phyloP scores from a whole-genome alignment of 2,329 filamentous ascomycete genomes.

The Arthrobotrys musiformis region DNA sequence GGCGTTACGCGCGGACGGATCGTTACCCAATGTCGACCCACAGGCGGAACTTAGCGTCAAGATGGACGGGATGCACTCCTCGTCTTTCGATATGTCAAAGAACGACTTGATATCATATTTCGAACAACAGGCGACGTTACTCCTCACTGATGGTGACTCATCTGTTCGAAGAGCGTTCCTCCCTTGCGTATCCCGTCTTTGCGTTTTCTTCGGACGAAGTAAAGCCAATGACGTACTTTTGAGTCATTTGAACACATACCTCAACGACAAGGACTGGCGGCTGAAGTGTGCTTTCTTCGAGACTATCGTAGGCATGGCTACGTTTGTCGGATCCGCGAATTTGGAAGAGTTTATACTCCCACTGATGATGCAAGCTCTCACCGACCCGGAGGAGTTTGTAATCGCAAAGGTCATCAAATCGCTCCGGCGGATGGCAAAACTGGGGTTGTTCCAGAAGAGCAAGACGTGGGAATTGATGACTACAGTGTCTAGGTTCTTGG shows the following conservation, averaged over 20 bases:
- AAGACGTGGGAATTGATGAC: constrained; percentile 90
- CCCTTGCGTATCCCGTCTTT: constrained; percentile 88
- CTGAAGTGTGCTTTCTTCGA: constrained; percentile 97
- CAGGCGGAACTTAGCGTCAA: constrained; percentile 84
- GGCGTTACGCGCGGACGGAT: constrained; percentile 83
- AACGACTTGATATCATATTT: constrained; percentile 84
- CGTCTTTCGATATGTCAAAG: constrained; percentile 63
- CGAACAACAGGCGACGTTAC: constrained; percentile 85
- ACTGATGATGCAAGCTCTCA: constrained; percentile 92
- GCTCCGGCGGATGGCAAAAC: constrained; percentile 83
- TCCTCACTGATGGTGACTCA: constrained; percentile 86
- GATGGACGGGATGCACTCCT: constrained; percentile 77
- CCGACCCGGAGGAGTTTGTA: constrained; percentile 92
- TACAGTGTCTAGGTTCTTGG: constrained; percentile 82
- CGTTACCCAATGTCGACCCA: constrained; percentile 79
- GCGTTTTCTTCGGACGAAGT: constrained; percentile 92
- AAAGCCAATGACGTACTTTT: constrained; percentile 95
- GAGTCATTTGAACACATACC: constrained; percentile 94
- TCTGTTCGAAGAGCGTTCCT: constrained; percentile 91
- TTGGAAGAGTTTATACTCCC: constrained; percentile 95
- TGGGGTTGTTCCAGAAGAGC: constrained; percentile 85
- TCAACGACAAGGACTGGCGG: constrained; percentile 97
- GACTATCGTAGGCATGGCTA: constrained; percentile 89
- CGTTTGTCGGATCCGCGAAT: constrained; percentile 87
- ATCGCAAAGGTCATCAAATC: constrained; percentile 90